A percentile compares a stretch with the other conserved stretches of the same genome.
Conservation (phyloP, 345 rosid genomes). For the Salix purpurea region DNA sequence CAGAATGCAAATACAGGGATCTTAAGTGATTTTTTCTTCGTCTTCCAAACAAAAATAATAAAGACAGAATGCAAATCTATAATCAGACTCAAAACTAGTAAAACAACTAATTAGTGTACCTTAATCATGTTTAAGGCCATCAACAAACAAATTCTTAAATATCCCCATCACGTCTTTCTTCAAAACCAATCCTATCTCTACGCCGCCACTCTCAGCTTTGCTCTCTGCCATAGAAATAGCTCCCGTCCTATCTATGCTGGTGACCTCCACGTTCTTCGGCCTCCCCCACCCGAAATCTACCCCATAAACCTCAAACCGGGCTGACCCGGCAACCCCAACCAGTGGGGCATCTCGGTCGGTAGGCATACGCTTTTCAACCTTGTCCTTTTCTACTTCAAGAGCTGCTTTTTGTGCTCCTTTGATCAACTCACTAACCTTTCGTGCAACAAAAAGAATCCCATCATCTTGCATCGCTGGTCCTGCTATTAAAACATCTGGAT, state of each 20-base stretch:
- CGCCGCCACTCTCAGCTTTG: background rate
- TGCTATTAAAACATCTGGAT: background rate
- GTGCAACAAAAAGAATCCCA: background rate
- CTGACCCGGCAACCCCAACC: background rate
- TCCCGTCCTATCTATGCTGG: background rate
- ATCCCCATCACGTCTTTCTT: background rate
- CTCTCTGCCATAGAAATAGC: background rate
- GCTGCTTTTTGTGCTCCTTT: background rate
- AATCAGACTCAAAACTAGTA: no score
- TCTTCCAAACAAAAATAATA: no score
- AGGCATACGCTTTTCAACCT: background rate
- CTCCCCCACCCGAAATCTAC: background rate
- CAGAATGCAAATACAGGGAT: no score
- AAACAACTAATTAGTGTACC: no score
- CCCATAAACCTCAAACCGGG: background rate
- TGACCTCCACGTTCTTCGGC: background rate
- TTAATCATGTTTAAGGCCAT: background rate
- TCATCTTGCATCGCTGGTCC: background rate
- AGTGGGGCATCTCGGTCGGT: no score
- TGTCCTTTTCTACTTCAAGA: conserved; percentile 1
- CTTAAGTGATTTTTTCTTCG: no score
- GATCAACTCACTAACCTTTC: background rate
- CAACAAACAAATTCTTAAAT: background rate
- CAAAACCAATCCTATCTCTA: background rate
- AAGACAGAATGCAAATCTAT: no score